A percentile compares a stretch with the other conserved stretches of the same genome.
Conservation (phyloP, 352 stramenopile genomes). For the Phytophthora macrochlamydospora region DNA sequence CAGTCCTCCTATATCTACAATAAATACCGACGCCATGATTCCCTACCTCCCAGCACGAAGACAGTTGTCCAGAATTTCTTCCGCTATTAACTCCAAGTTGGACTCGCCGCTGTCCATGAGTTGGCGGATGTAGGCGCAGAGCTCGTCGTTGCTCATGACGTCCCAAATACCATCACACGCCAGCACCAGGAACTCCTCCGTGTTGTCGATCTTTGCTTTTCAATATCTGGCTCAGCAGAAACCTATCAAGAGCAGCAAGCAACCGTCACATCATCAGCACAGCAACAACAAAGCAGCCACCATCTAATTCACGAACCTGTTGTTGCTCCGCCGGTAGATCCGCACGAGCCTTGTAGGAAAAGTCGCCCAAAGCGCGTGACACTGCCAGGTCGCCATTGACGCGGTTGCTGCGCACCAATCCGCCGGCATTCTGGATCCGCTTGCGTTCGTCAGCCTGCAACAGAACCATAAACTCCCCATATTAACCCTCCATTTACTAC, state of each 20-base stretch:
- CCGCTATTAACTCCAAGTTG: constrained; percentile 74
- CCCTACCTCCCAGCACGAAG: constrained; percentile 70
- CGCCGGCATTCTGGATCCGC: constrained; percentile 76
- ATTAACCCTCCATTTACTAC: background rate
- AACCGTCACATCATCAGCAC: background rate
- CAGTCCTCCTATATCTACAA: background rate
- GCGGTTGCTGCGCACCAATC: constrained; percentile 75
- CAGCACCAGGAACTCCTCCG: constrained; percentile 92
- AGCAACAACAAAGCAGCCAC: background rate
- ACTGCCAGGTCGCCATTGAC: constrained; percentile 86
- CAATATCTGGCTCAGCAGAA: constrained; percentile 89
- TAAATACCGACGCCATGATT: too few species aligned
- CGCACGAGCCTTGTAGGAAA: constrained; percentile 76
- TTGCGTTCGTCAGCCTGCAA: constrained; percentile 59
- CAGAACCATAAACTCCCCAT: background rate
- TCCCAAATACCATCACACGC: constrained; percentile 95
- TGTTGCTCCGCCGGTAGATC: constrained; percentile 71
- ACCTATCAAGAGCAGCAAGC: constrained; percentile 24
- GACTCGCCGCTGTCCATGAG: constrained; percentile 73
- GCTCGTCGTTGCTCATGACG: constrained; percentile 92
- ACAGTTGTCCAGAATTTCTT: constrained; percentile 83
- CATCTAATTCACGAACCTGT: constrained; percentile 36
- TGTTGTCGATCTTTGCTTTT: constrained; percentile 76
- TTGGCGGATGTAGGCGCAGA: constrained; percentile 83
- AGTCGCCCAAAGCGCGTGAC: constrained; percentile 80